A percentile compares a stretch with the other conserved stretches of the same genome.
phyloP scores from a whole-genome alignment of 495 filamentous ascomycete genomes.

The Daldinia concentrica region DNA sequence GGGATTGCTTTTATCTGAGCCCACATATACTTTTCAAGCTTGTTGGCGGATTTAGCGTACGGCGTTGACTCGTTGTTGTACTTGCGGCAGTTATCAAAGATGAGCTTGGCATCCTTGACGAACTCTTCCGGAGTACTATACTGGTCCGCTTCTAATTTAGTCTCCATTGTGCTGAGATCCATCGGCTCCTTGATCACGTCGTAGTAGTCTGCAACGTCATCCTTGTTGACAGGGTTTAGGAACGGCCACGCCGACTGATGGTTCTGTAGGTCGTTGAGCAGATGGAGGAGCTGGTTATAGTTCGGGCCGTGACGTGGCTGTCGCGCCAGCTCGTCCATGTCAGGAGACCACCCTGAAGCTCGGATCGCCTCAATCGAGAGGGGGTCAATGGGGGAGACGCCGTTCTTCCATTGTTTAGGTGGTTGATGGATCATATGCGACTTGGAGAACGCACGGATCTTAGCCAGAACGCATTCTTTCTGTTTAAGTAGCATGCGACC shows the following conservation, averaged over 20 bases:
- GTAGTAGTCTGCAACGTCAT: constrained; percentile 97
- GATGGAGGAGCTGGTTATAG: constrained; percentile 89
- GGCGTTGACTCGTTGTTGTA: constrained; percentile 97
- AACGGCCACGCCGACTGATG: constrained; percentile 94
- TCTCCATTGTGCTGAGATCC: constrained; percentile 96
- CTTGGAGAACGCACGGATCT: constrained; percentile 90
- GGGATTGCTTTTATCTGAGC: constrained; percentile 89
- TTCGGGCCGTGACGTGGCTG: constrained; percentile 98
- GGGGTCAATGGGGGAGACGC: constrained; percentile 76
- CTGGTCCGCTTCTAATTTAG: constrained; percentile 90
- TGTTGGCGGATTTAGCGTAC: constrained; percentile 95
- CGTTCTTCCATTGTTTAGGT: constrained; percentile 85
- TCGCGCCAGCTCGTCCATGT: constrained; percentile 96
- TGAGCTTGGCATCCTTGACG: constrained; percentile 85
- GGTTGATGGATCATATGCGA: constrained; percentile 88
- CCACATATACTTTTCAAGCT: constrained; percentile 98
- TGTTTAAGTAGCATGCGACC: constrained; percentile 97
- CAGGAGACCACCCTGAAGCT: constrained; percentile 90
- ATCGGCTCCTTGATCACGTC: constrained; percentile 98
- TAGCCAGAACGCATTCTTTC: constrained; percentile 91
- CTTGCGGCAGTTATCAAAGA: constrained; percentile 93
- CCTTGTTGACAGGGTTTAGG: constrained; percentile 89
- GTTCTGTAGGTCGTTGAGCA: constrained; percentile 96
- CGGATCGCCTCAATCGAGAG: constrained; percentile 84
- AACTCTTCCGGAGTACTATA: constrained; percentile 95